Evolutionary conservation across 1,139 yeast genomes (phyloP).

Genomic region (Kurtzmaniella natalensis): DNA sequence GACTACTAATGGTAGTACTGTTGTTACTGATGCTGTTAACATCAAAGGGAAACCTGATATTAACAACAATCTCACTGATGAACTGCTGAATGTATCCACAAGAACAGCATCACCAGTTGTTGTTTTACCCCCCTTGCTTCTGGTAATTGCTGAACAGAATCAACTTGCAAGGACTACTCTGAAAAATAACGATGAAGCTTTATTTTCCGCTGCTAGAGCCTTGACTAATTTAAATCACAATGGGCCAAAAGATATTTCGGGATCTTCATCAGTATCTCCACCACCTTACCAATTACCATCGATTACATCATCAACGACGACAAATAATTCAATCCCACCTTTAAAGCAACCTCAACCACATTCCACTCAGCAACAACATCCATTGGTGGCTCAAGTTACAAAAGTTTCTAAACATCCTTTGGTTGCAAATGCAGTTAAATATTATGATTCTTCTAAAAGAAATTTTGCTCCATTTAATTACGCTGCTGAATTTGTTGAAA

Average conservation of each 20-base stretch:
- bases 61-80: too few relatives aligned
- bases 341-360: neutral
- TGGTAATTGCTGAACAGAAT: neutral
- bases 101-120: constrained; percentile 1
- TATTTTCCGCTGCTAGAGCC: constrained; percentile 41
- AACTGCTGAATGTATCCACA: neutral
- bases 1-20: neutral
- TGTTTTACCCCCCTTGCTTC: neutral
- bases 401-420: constrained; percentile 45
- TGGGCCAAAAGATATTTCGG: too few relatives aligned
- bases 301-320: neutral
- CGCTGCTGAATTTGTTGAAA: constrained; percentile 64
- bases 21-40: too few relatives aligned
- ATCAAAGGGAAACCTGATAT: too few relatives aligned
- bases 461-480: constrained; percentile 57
- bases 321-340: neutral
- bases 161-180: too few relatives aligned
- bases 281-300: constrained; percentile 3
- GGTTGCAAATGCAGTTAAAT: constrained; percentile 55
- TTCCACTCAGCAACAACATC: constrained; percentile 24
- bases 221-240: constrained; percentile 30
- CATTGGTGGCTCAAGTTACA: constrained; percentile 41
- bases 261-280: constrained; percentile 8
- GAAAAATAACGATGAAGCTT: constrained; percentile 18
- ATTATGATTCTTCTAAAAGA: constrained; percentile 52